These are phyloP conservation scores for Lasiosphaeria ovina DNA, from an alignment of 495 filamentous ascomycete species.

Conservation along the genomic window DNA sequence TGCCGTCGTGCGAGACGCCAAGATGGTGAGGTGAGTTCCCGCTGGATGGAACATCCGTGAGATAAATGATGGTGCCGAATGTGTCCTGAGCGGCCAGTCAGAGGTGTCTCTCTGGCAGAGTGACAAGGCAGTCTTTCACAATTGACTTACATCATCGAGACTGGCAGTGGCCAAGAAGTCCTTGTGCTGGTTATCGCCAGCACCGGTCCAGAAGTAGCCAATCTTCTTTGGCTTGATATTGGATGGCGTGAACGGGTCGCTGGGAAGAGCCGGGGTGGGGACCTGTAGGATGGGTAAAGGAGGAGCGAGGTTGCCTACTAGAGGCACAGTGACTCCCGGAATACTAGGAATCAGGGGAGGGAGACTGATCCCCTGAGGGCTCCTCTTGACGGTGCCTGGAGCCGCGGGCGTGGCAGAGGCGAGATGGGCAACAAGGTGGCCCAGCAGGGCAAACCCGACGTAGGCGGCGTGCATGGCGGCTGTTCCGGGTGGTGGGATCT, in stretches of 20 bases:
- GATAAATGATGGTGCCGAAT: constrained; percentile 57
- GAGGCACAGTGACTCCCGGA: constrained; percentile 57
- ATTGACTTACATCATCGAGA: constrained; percentile 51
- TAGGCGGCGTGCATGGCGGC: constrained; percentile 15
- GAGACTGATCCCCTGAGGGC: constrained; percentile 31
- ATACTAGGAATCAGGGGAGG: constrained; percentile 57
- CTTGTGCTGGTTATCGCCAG: constrained; percentile 59
- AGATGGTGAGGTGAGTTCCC: constrained; percentile 64
- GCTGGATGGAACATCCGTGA: constrained; percentile 59
- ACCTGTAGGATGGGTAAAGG: constrained; percentile 59
- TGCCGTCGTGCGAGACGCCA: constrained; percentile 56
- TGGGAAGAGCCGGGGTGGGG: constrained; percentile 55
- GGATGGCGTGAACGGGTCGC: constrained; percentile 52
- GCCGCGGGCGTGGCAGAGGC: constrained; percentile 15
- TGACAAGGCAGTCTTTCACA: not conserved
- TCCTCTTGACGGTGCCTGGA: constrained; percentile 16
- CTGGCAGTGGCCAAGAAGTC: constrained; percentile 61
- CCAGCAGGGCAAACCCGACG: constrained; percentile 24
- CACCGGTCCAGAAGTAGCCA: constrained; percentile 62
- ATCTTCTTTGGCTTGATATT: constrained; percentile 64
- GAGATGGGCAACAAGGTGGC: constrained; percentile 21
- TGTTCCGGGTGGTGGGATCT: not conserved
- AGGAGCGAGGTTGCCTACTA: constrained; percentile 44
- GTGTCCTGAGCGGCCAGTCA: constrained; percentile 42
- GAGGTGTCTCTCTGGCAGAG: not conserved